phyloP scores from a whole-genome alignment of 495 filamentous ascomycete genomes.

The Bryoglossum gracile region DNA sequence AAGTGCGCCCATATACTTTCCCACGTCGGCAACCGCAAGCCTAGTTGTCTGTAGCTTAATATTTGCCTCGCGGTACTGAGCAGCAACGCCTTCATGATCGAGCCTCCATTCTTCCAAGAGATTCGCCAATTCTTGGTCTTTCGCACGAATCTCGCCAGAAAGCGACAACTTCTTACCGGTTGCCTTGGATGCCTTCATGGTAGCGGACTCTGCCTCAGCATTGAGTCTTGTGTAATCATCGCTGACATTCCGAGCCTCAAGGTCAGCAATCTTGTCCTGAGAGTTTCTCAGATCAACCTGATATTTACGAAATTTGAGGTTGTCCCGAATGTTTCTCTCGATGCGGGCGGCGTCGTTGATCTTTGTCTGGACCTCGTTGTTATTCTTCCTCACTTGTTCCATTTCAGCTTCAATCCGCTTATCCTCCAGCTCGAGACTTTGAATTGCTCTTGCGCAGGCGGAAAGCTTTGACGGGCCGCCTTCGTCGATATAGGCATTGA shows the following conservation, averaged over 20 bases:
- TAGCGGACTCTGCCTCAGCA: conserved; percentile 55
- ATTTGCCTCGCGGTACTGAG: conserved; percentile 77
- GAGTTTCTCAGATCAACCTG: conserved; percentile 59
- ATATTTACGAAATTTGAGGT: conserved; percentile 73
- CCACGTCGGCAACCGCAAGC: conserved; percentile 84
- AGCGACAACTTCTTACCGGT: conserved; percentile 43
- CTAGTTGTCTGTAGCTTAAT: conserved; percentile 91
- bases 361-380: conserved; percentile 73
- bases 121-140: conserved; percentile 67
- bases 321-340: conserved; percentile 77
- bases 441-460: conserved; percentile 60
- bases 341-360: conserved; percentile 70
- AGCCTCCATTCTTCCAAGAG: conserved; percentile 70
- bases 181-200: conserved; percentile 53
- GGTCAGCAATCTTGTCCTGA: conserved; percentile 60
- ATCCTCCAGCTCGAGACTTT: conserved; percentile 58
- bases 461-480: conserved; percentile 68
- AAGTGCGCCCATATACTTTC: conserved; percentile 68
- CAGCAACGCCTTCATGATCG: conserved; percentile 78
- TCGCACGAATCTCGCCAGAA: conserved; percentile 66
- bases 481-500: conserved; percentile 69
- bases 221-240: conserved; percentile 71
- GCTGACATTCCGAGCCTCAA: conserved; percentile 74
- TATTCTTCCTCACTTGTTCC: conserved; percentile 52
- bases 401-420: conserved; percentile 59